Evolutionary conservation across 208 protist species (phyloP), one percentile per base, ranked within the genome.

Genomic region (Trypanosoma congolense): DNA sequence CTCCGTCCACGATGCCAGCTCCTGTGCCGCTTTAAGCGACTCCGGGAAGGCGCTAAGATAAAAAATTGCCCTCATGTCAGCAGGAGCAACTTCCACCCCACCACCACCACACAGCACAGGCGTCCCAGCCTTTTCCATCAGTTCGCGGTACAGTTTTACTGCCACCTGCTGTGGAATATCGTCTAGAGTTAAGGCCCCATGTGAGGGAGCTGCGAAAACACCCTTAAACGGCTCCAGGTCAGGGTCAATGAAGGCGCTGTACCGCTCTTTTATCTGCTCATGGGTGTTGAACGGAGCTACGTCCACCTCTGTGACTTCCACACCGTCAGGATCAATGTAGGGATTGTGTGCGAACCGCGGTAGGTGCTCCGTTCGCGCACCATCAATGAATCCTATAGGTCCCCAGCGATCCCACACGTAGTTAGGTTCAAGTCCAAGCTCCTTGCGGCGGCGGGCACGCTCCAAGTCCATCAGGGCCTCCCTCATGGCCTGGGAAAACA

Each of bases 351-450:
- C 68, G 57, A 95, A 92, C 25, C 89, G 83, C 0, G 89, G 89
- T 18, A 95, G 69, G 56, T 88, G 92, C 67, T 95, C 85, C 12
- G 64, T 71, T 2, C 73, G 56, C 1, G 80, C 68, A 29, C 89
- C 89, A 42, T 95, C 89, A 60, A 93, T 82, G 60, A 93, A 93
- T n/a, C 89, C 89, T 51, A 92, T 76, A 10, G 89, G 89, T 8
- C 89, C 85, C 86, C 89, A 95, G 41, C 73, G 72, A 49, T 95
- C 89, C 86, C 89, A 95, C 59, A 93, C 36, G 55, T 95, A 95
- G 60, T 91, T 87, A 28, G 85, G 83, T 66, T 77, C 70, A 10
- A 95, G 61, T 5, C 89, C 89, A 4, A 90, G 47, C 54, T 95
- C 89, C 58, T 85, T 80, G 24, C 89, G 80, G 16, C 85, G 79